Percentiles rank a stretch among this genome's conserved stretches.
phyloP scores from a whole-genome alignment of 2,329 filamentous ascomycete genomes.

The Pestalotiopsis sp. region DNA sequence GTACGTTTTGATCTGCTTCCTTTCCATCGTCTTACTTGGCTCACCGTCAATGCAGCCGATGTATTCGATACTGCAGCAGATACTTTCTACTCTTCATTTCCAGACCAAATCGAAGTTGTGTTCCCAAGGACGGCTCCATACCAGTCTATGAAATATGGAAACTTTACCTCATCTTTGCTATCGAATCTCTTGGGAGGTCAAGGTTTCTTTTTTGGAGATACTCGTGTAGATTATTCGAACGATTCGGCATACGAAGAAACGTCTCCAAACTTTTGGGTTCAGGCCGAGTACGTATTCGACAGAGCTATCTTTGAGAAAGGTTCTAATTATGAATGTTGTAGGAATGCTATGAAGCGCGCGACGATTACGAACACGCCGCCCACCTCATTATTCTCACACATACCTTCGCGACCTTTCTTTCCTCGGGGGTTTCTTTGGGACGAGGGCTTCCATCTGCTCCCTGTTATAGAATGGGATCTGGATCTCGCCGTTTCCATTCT shows the following conservation, averaged over 20 bases:
- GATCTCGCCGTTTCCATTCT: conserved; percentile 82
- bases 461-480: conserved; percentile 87
- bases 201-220: conserved; percentile 87
- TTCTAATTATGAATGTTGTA: neutral
- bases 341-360: conserved; percentile 67
- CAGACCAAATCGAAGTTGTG: conserved; percentile 38
- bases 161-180: conserved; percentile 83
- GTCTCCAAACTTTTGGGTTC: conserved; percentile 89
- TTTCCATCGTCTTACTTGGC: too few relatives aligned
- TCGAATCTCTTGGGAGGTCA: conserved; percentile 90
- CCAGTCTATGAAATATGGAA: conserved; percentile 66
- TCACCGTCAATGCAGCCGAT: neutral
- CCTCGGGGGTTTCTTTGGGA: conserved; percentile 94
- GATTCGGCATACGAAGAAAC: conserved; percentile 88
- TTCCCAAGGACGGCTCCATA: conserved; percentile 77
- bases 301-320: too few relatives aligned
- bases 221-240: conserved; percentile 82
- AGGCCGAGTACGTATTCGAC: conserved; percentile 56
- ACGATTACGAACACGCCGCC: conserved; percentile 72
- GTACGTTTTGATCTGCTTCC: too few relatives aligned
- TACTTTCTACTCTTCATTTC: neutral
- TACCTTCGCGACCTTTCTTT: conserved; percentile 91
- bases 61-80: too few relatives aligned
- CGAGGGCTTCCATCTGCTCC: conserved; percentile 88
- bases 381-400: conserved; percentile 81